A percentile compares a stretch with the other conserved stretches of the same genome.
Conservation (phyloP, 2,329 filamentous ascomycete species). For the Trichoderma sp. region DNA sequence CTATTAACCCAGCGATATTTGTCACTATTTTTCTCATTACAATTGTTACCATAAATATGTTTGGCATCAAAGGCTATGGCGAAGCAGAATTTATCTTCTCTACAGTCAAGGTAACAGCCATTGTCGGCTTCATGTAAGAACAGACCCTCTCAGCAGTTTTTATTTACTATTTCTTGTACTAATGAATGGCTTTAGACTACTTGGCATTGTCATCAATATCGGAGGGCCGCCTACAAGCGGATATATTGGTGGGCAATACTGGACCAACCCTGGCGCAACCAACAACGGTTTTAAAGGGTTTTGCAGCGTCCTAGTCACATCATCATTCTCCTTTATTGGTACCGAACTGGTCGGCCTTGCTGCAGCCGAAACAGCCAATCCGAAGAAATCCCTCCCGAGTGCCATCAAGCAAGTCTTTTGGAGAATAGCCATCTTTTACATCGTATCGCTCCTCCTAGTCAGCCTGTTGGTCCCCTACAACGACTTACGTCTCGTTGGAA, state of each 20-base stretch:
- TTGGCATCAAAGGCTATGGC: conserved; percentile 13
- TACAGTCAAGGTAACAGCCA: conserved; percentile 11
- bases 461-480: conserved; percentile 4
- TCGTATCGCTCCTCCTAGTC: conserved; percentile 14
- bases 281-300: conserved; percentile 14
- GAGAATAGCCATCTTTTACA: conserved; percentile 13
- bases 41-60: neutral
- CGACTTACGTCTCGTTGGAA: neutral
- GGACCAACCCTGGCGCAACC: conserved; percentile 1
- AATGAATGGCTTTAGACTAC: neutral
- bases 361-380: conserved; percentile 12
- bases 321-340: conserved; percentile 13
- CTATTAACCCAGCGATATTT: conserved; percentile 14
- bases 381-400: conserved; percentile 7
- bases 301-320: conserved; percentile 7
- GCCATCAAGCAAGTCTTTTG: conserved; percentile 20
- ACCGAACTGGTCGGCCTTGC: conserved; percentile 9
- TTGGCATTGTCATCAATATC: conserved; percentile 11
- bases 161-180: neutral
- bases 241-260: conserved; percentile 12
- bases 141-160: no score
- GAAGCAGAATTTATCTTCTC: conserved; percentile 18
- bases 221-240: conserved; percentile 12
- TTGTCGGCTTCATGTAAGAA: conserved; percentile 16
- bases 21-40: conserved; percentile 3